phyloP scores from a whole-genome alignment of 257 asterid genomes.

The Ocimum tenuiflorum region DNA sequence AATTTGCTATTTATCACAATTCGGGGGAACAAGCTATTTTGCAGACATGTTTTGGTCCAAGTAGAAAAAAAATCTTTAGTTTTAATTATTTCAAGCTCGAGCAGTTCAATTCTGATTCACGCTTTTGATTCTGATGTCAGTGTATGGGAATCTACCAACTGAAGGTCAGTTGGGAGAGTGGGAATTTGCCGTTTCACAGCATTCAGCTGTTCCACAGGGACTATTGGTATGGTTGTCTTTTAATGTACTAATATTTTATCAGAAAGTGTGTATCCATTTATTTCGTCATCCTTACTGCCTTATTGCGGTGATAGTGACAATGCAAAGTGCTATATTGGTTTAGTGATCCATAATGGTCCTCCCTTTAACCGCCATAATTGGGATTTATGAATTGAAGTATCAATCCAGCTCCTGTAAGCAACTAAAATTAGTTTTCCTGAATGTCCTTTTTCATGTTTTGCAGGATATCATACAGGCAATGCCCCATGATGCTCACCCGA shows the following conservation, averaged over 20 bases:
- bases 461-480: constrained; percentile 96
- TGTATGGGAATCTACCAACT: constrained; percentile 90
- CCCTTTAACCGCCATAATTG: not conserved
- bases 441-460: constrained; percentile 28
- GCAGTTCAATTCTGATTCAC: not conserved
- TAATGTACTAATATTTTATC: not conserved
- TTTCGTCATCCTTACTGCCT: not conserved
- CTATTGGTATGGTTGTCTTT: constrained; percentile 28
- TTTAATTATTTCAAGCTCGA: not conserved
- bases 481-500: constrained; percentile 99
- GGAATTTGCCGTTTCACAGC: constrained; percentile 92
- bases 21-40: not conserved
- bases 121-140: constrained; percentile 33
- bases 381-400: not conserved
- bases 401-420: not conserved
- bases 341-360: not conserved
- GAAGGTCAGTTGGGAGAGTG: constrained; percentile 80
- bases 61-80: no score
- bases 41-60: not conserved
- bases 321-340: constrained; percentile 4
- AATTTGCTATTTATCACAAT: not conserved
- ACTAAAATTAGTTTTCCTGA: constrained; percentile 23
- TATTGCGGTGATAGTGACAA: not conserved
- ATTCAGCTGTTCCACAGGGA: constrained; percentile 53
- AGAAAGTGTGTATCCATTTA: not conserved